Conservation (phyloP, 208 protist genomes). For the Phytomonas serpens region DNA sequence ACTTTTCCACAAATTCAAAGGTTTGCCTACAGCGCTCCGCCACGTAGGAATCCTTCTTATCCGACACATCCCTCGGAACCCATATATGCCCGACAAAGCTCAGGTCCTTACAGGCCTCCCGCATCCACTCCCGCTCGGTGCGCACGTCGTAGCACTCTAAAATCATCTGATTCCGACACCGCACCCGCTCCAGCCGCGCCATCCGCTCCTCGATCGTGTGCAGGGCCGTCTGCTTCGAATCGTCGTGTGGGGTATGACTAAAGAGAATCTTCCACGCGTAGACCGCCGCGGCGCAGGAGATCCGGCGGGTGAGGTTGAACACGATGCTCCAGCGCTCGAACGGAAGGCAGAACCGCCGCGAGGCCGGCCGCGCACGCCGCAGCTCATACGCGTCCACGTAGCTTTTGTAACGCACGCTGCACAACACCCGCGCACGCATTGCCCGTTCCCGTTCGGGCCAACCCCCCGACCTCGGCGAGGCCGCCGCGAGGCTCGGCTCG, state of each 20-base stretch:
- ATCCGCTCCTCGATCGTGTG: constrained; percentile 49
- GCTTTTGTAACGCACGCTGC: constrained; percentile 45
- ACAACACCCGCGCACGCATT: no score
- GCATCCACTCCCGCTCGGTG: constrained; percentile 78
- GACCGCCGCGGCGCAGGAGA: constrained; percentile 67
- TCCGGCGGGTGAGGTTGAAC: constrained; percentile 36
- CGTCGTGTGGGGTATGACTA: constrained; percentile 84
- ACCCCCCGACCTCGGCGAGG: no score
- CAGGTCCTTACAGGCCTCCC: constrained; percentile 73
- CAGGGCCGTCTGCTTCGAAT: constrained; percentile 81
- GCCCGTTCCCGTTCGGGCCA: no score
- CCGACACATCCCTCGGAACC: constrained; percentile 57
- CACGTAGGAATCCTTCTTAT: constrained; percentile 10
- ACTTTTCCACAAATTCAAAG: constrained; percentile 86
- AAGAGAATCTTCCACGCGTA: constrained; percentile 91
- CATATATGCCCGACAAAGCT: constrained; percentile 77
- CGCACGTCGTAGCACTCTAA: constrained; percentile 79
- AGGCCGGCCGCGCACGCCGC: constrained; percentile 25
- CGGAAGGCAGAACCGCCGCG: constrained; percentile 49
- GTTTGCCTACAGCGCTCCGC: constrained; percentile 54
- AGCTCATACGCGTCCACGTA: constrained; percentile 62
- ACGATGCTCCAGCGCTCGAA: constrained; percentile 79
- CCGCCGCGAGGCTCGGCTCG: constrained; percentile 7
- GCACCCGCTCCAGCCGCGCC: constrained; percentile 63
- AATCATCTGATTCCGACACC: constrained; percentile 84